Base-by-base conservation (phyloP, 176 grass and related monocot species). In the Panicum miliaceum region DNA sequence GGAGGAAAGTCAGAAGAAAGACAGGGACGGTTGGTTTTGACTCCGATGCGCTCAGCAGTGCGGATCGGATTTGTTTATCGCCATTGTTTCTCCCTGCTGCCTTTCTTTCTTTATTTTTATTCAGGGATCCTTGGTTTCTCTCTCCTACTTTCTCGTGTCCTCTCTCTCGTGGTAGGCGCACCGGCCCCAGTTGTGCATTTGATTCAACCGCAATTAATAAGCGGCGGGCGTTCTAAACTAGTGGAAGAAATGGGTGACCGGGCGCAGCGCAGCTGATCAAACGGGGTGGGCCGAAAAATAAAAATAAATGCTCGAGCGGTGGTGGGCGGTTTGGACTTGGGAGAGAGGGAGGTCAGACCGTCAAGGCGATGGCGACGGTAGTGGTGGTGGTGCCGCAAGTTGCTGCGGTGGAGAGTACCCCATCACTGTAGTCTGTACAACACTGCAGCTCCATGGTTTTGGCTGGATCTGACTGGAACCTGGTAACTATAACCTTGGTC, bases 21-120 rank as follows among this genome's bases (percentile, higher is more conserved):
- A 90, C 70, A 90, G 47, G 35, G 86, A 74, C 62, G 71, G 76
- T 43, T 78, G 86, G 80, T 93, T 95, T 92, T 90, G 88, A 93
- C 90, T 91, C 85, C 5, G 37, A 82, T 79, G 84, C 40, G 84
- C 73, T 69, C 83, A 53, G 75, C 77, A 37, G 77, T 42, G 82
- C 75, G 12, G 45, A 60, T 34, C 56, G 37, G 75, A 89, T 80
- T 75, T 59, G 48, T 67, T 79, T 58, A 47, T 56, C 37, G 56
- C 40, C 67, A 23, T 37, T n/a, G n/a, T n/a, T 42, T 25, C 61
- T 5, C 8, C 8, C 35, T 1, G 14, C 3, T 12, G 11, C 25
- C 22, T 84, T 66, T 70, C 64, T 85, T 57, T 76, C 67, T 47
- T 69, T 16, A 13, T 42, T 25, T 47, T 63, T 22, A 19, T 42